These are phyloP conservation scores for Cladosporium sphaerospermum DNA, from an alignment of 2,329 filamentous ascomycete species.

Conservation along the genomic window DNA sequence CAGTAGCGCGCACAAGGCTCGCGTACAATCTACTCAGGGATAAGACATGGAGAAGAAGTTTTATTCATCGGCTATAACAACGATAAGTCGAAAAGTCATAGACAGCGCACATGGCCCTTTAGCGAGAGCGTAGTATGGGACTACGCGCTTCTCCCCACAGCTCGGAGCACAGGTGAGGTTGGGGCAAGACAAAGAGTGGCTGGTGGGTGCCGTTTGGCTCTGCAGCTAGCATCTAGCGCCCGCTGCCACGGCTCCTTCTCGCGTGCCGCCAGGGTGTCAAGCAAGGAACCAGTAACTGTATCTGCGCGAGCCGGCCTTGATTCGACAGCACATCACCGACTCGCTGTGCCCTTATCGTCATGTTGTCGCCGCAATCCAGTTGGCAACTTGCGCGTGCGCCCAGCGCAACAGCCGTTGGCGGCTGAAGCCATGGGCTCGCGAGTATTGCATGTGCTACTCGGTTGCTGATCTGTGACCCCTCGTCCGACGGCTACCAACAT, in stretches of 20 bases:
- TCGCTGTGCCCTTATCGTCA: neutral
- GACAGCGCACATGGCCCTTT: too few relatives aligned
- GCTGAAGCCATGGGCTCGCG: neutral
- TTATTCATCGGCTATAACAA: neutral
- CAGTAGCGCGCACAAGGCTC: slow-evolving; percentile 1
- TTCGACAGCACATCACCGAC: neutral
- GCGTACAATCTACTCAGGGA: slow-evolving; percentile 2
- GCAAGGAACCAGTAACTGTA: slow-evolving; percentile 9
- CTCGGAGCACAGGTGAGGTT: slow-evolving; percentile 1
- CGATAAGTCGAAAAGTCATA: neutral
- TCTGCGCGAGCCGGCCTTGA: neutral
- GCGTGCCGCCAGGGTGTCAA: slow-evolving; percentile 3
- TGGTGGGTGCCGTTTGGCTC: slow-evolving; percentile 5
- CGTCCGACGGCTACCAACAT: slow-evolving; percentile 6
- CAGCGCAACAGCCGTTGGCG: slow-evolving; percentile 1
- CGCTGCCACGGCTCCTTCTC: neutral
- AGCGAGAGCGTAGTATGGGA: too few relatives aligned
- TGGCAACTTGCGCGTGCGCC: neutral
- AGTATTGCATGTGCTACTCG: slow-evolving; percentile 2
- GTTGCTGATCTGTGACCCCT: neutral
- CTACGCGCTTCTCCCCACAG: too few relatives aligned
- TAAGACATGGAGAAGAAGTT: slow-evolving; percentile 9
- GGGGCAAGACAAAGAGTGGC: slow-evolving; percentile 5
- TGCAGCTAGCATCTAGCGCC: slow-evolving; percentile 8
- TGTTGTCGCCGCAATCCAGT: neutral